Evolutionary conservation across 2,329 filamentous ascomycete species (phyloP).

Genomic region (Curvularia sp.): DNA sequence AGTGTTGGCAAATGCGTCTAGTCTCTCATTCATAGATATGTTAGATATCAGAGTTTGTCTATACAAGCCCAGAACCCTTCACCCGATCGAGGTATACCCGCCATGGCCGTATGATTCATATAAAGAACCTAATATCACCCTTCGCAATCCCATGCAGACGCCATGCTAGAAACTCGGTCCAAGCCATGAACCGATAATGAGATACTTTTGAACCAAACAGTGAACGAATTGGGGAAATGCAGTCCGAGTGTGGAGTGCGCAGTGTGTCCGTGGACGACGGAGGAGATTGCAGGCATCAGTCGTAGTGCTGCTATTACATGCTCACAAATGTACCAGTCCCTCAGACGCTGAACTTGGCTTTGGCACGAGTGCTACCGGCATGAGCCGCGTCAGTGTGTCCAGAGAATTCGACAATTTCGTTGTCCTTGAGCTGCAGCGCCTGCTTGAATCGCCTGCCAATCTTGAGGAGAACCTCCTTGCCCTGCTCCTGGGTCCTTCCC

Average conservation of each 20-base stretch:
- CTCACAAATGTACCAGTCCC: constrained; percentile 2
- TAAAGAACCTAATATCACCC: constrained; percentile 41
- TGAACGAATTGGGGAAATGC: constrained; percentile 32
- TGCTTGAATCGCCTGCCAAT: constrained; percentile 95
- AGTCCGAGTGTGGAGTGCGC: constrained; percentile 19
- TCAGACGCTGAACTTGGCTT: constrained; percentile 89
- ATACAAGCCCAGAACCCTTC: constrained; percentile 38
- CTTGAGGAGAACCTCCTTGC: constrained; percentile 79
- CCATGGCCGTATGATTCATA: constrained; percentile 39
- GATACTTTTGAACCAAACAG: constrained; percentile 39
- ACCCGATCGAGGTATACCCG: constrained; percentile 35
- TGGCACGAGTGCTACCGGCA: constrained; percentile 91
- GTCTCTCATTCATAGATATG: constrained; percentile 37
- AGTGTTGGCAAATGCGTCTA: constrained; percentile 5
- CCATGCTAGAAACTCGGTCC: constrained; percentile 48
- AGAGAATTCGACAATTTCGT: constrained; percentile 89
- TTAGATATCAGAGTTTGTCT: constrained; percentile 37
- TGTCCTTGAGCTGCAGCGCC: constrained; percentile 77
- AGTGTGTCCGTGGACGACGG: constrained; percentile 15
- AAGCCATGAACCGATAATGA: constrained; percentile 38
- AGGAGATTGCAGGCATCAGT: constrained; percentile 10
- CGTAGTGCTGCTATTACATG: constrained; percentile 12
- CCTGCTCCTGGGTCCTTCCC: constrained; percentile 80
- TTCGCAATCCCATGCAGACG: constrained; percentile 50
- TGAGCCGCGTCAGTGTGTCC: constrained; percentile 95